phyloP scores from a whole-genome alignment of 2,329 filamentous ascomycete genomes.

The Cercospora canescens region DNA sequence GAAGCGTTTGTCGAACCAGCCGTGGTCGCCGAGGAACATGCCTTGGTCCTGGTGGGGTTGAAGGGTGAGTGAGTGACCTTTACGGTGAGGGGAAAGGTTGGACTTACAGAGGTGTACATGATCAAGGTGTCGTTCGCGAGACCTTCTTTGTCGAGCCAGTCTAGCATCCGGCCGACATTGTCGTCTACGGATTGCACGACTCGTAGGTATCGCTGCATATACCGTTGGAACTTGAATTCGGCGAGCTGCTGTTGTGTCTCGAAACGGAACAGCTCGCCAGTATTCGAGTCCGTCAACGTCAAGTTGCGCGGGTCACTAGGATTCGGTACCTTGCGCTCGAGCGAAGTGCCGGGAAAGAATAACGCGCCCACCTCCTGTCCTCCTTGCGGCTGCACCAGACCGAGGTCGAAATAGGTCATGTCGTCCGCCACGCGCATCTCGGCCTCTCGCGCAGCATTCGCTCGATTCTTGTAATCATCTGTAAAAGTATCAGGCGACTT shows the following conservation, averaged over 20 bases:
- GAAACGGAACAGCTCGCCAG: background rate
- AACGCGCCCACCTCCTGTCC: background rate
- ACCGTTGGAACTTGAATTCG: background rate
- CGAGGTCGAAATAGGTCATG: background rate
- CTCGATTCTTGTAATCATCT: background rate
- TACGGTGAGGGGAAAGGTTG: background rate
- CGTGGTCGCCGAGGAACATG: conserved; percentile 59
- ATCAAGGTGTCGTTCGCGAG: background rate
- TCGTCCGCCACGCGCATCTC: background rate
- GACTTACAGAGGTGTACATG: background rate
- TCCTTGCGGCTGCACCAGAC: background rate
- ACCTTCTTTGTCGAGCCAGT: background rate
- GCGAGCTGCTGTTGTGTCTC: background rate
- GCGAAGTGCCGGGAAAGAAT: background rate
- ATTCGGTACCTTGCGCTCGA: background rate
- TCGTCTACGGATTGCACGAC: background rate
- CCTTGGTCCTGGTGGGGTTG: conserved; percentile 33
- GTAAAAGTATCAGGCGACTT: background rate
- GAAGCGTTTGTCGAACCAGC: conserved; percentile 60
- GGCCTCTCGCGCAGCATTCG: background rate
- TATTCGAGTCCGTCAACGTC: background rate
- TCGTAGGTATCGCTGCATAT: background rate
- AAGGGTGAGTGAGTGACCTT: background rate
- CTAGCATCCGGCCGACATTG: background rate
- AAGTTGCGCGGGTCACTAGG: background rate